Base-by-base conservation (phyloP, 768 basidiomycete genomes). In the Austroboletus eburneus region DNA sequence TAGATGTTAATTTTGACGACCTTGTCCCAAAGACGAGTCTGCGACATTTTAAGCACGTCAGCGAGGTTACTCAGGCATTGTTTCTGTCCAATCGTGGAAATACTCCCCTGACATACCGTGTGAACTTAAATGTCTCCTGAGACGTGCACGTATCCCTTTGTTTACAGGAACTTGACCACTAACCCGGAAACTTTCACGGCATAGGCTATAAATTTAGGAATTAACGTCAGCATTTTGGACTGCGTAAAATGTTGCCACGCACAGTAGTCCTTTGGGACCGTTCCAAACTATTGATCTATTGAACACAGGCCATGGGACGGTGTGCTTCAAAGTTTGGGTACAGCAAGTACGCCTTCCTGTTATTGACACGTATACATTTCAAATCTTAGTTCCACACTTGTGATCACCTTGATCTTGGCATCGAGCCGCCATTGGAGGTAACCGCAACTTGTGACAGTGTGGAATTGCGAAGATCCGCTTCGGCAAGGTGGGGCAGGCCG, bases 81-180 rank as follows among this genome's bases (percentile, higher is more conserved):
- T 24, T 70, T 72, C 80, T 82, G 51, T 50, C 33, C 46, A 13
- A 27, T 39, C 13, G 3, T 29, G 13, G 34, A 25, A 42, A 23
- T 21, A 17, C 29, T n/a, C 38, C n/a, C 21, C 16, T 25, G 13
- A 58, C 72, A 25, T 59, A 79, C 81, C 13, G 80, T 80, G 58
- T 83, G 80, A 52, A 76, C 81, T 57, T 77, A 57, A 48, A 84
- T 73, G 7, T 75, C 79, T n/a, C 80, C 80, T 21, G 58, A 58
- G 13, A 81, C 74, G n/a, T 79, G 53, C 14, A 70, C 68, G 14
- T 77, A 79, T 33, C 70, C 60, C n/a, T 44, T 59, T 65, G 52
- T 74, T 76, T 12, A 73, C 70, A 1, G 81, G 81, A 6, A 73
- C 75, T 59, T 81, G 79, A 4, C 80, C 82, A 49, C 79, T 82